Evolutionary conservation across 1,284 basidiomycete genomes (phyloP).

Genomic region (Tilletia horrida): DNA sequence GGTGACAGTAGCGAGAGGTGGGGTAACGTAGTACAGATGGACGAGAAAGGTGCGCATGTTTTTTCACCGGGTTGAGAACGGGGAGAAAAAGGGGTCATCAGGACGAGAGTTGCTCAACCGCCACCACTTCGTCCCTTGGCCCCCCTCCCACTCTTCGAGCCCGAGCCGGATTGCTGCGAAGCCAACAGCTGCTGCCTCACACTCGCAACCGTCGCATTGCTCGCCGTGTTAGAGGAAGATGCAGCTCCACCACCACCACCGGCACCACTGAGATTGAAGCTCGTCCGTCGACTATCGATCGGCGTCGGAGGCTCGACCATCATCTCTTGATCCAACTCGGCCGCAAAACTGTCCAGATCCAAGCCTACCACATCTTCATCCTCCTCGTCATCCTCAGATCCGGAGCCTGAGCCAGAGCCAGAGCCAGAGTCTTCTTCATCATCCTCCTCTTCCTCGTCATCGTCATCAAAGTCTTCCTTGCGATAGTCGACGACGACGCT

Average conservation of each 20-base stretch:
- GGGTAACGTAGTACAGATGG: no score
- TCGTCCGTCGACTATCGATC: background rate
- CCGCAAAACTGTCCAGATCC: conserved; percentile 3
- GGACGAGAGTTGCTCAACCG: no score
- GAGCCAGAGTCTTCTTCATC: background rate
- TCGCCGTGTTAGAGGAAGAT: background rate
- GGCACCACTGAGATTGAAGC: background rate
- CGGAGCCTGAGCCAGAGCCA: background rate
- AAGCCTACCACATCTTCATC: background rate
- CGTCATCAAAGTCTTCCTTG: background rate
- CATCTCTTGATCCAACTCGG: conserved; percentile 8
- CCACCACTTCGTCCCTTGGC: no score
- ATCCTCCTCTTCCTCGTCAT: background rate
- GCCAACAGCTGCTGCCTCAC: no score
- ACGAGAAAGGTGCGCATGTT: no score
- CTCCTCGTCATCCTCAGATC: background rate
- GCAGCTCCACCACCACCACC: background rate
- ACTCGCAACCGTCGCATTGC: no score
- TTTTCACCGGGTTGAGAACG: no score
- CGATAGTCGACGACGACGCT: background rate
- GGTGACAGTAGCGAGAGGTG: no score
- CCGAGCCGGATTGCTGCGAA: background rate
- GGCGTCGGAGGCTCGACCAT: conserved; percentile 13
- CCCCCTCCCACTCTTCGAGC: no score
- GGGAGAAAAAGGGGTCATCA: no score